Base-by-base conservation (phyloP, 2,329 filamentous ascomycete genomes). In the Cadophora sp. region DNA sequence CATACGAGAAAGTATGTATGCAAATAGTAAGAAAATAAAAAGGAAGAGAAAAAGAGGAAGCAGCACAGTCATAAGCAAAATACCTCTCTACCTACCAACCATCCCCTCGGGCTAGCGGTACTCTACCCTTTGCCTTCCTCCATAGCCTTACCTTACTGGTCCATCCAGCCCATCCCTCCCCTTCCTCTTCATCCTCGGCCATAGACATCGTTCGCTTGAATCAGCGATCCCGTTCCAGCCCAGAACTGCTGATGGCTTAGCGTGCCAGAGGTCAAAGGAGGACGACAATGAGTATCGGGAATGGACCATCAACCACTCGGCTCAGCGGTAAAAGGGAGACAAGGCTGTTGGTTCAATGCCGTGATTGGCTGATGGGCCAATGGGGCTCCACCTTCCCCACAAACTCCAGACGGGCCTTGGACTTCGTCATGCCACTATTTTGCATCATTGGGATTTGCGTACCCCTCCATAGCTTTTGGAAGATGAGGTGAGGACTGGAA, bases 61-160 rank as follows among this genome's bases (percentile, higher is more conserved):
- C 12, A 62, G 56, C 43, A 62, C 50, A 65, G 66, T 71, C 69
- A 71, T 71, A 69, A 69, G 67, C 67, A 65, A 68, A 65, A 66
- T 14, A 26, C 29, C n/a, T 16, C 11, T 12, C 12, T 46, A n/a
- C n/a, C n/a, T n/a, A n/a, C n/a, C n/a, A 37, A 55, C 55, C 37
- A 43, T 50, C 19, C 26, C 55, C 31, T 67, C 68, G 68, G 65
- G 48, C 69, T 72, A 72, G 68, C 65, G 67, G 67, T 66, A 43
- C 16, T 14, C 40, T 43, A 11, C 11, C 40, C 8, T 12, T 37
- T 12, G 34, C 34, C 34, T 37, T 37, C 40, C 40, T 43, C 40
- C 40, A 43, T 37, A 37, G 14, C 40, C 40, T 43, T 43, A 43
- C 40, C 40, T 43, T 11, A 43, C 40, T 43, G 40, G 40, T 43